A percentile compares a stretch with the other conserved stretches of the same genome.
These are phyloP conservation scores for Phanerochaete sordida DNA, from an alignment of 768 basidiomycete genomes.

Conservation along the genomic window DNA sequence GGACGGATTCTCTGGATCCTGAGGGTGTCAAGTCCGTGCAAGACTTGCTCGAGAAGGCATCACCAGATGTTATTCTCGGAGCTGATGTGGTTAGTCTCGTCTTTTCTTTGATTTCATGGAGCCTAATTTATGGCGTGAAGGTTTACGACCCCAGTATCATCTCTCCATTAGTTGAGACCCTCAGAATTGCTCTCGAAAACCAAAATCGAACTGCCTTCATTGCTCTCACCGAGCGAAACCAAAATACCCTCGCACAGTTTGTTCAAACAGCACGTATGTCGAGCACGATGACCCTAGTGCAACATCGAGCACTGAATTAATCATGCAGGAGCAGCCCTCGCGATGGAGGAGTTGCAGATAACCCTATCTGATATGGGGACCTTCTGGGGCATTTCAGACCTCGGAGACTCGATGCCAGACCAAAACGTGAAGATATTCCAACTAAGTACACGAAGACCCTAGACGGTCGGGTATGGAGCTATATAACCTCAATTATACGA, in stretches of 20 bases:
- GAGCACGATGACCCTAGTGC: not conserved
- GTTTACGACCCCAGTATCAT: constrained; percentile 67
- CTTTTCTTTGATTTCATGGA: not conserved
- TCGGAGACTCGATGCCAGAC: constrained; percentile 21
- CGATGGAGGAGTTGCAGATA: constrained; percentile 25
- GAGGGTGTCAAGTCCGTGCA: constrained; percentile 16
- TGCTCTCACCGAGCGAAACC: constrained; percentile 56
- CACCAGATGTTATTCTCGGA: constrained; percentile 61
- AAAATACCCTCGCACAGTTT: constrained; percentile 48
- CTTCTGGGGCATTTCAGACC: constrained; percentile 21
- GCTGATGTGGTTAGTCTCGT: constrained; percentile 55
- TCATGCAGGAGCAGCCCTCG: constrained; percentile 12
- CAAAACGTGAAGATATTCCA: constrained; percentile 44
- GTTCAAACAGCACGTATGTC: constrained; percentile 18
- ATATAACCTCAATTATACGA: not conserved
- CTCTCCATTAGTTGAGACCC: constrained; percentile 48
- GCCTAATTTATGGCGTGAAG: constrained; percentile 30
- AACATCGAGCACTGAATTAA: too few species aligned
- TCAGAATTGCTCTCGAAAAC: constrained; percentile 32
- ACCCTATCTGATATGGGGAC: constrained; percentile 15
- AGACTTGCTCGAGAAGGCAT: constrained; percentile 37
- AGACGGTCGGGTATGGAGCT: not conserved
- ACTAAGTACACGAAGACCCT: constrained; percentile 19
- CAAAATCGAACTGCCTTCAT: constrained; percentile 29
- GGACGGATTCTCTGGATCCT: constrained; percentile 54